These are phyloP conservation scores for Puccinia hordei DNA, from an alignment of 1,284 basidiomycete genomes.

Conservation along the genomic window DNA sequence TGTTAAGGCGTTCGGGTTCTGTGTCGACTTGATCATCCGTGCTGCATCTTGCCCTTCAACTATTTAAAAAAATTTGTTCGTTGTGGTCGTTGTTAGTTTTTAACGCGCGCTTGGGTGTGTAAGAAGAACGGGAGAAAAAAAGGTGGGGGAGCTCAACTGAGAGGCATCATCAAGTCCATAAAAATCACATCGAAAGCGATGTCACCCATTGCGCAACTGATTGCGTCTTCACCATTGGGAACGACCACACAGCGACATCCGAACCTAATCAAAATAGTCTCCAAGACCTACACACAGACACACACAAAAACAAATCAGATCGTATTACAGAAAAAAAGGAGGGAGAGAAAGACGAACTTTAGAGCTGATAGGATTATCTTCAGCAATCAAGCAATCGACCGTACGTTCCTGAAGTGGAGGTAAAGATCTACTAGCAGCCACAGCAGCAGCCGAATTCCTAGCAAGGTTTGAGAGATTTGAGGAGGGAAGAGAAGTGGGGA, in stretches of 20 bases:
- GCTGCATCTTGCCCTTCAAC: conserved; percentile 90
- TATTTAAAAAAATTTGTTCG: conserved; percentile 57
- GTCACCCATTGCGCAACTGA: conserved; percentile 93
- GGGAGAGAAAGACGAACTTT: conserved; percentile 61
- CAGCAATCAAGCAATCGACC: conserved; percentile 88
- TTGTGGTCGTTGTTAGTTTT: too few relatives aligned
- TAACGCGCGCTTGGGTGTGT: too few relatives aligned
- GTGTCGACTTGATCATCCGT: conserved; percentile 89
- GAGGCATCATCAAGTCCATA: conserved; percentile 61
- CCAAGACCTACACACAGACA: conserved; percentile 69
- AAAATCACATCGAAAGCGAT: conserved; percentile 67
- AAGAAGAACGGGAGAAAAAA: background rate
- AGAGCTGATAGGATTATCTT: conserved; percentile 94
- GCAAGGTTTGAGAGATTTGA: background rate
- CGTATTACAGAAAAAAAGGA: conserved; percentile 58
- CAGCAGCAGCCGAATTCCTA: conserved; percentile 56
- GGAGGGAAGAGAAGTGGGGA: conserved; percentile 41
- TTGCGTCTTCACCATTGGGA: conserved; percentile 91
- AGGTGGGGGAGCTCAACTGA: conserved; percentile 55
- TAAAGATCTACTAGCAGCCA: conserved; percentile 62
- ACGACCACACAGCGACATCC: conserved; percentile 93
- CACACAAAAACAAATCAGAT: conserved; percentile 55
- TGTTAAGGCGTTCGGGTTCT: conserved; percentile 80
- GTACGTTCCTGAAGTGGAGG: conserved; percentile 57
- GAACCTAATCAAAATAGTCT: conserved; percentile 84